phyloP scores from a whole-genome alignment of 768 basidiomycete genomes.

The Boletellus sp. region DNA sequence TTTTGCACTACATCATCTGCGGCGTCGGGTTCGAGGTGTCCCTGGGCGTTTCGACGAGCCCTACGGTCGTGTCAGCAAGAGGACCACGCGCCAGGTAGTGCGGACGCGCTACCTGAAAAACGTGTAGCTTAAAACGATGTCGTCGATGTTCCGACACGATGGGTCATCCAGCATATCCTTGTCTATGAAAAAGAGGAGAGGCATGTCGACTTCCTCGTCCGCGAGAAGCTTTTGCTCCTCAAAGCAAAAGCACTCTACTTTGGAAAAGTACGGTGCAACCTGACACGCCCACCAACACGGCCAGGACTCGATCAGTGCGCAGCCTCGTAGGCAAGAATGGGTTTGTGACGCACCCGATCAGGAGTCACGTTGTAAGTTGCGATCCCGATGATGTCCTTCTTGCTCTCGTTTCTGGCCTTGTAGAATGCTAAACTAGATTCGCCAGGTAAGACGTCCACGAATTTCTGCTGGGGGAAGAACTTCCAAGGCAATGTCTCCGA shows the following conservation, averaged over 20 bases:
- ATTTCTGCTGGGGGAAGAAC: slow-evolving; percentile 88
- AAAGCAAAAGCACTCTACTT: slow-evolving; percentile 99
- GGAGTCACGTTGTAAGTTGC: slow-evolving; percentile 99
- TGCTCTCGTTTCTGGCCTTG: slow-evolving; percentile 80
- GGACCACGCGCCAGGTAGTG: not conserved
- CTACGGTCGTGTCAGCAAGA: slow-evolving; percentile 36
- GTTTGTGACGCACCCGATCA: slow-evolving; percentile 64
- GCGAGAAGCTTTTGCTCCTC: slow-evolving; percentile 96
- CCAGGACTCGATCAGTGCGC: not conserved
- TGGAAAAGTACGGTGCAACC: slow-evolving; percentile 98
- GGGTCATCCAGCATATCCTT: slow-evolving; percentile 95
- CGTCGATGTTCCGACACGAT: slow-evolving; percentile 77
- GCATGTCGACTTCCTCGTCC: slow-evolving; percentile 97
- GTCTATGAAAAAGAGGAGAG: slow-evolving; percentile 97
- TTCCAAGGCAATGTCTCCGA: slow-evolving; percentile 89
- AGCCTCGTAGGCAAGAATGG: not conserved
- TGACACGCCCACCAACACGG: slow-evolving; percentile 26
- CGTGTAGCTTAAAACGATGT: slow-evolving; percentile 93
- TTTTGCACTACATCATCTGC: slow-evolving; percentile 71
- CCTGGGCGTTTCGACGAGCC: slow-evolving; percentile 78
- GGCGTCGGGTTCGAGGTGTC: slow-evolving; percentile 90
- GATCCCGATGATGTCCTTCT: slow-evolving; percentile 92
- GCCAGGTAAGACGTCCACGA: slow-evolving; percentile 86
- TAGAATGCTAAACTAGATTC: slow-evolving; percentile 98
- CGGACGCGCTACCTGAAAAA: slow-evolving; percentile 75